Conservation (phyloP, 306 rosid genomes). For the Castanea sativa region DNA sequence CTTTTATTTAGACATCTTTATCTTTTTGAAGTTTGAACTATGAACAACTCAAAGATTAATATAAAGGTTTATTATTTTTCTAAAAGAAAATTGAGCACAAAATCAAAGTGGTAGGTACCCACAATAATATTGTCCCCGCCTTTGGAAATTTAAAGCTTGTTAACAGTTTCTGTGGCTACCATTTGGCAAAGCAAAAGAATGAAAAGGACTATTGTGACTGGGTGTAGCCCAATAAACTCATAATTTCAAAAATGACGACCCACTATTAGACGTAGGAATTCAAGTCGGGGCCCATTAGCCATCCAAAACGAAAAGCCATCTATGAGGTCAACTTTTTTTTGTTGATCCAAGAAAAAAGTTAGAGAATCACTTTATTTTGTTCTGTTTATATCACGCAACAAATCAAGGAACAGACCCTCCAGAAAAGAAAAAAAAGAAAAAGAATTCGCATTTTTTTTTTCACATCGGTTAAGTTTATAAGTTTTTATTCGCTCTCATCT, state of each 20-base stretch:
- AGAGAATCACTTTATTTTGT: neutral
- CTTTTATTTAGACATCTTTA: no score
- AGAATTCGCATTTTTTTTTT: no score
- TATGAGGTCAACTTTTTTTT: neutral
- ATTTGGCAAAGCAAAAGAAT: neutral
- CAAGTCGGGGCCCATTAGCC: neutral
- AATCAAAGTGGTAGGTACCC: neutral
- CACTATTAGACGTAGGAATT: neutral
- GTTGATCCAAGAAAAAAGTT: neutral
- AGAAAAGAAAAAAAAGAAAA: no score
- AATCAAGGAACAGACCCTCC: neutral
- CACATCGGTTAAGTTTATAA: no score
- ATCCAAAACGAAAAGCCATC: neutral
- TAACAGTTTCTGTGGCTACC: neutral
- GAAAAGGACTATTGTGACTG: neutral
- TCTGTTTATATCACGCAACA: neutral
- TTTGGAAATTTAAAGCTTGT: neutral
- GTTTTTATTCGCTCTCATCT: no score
- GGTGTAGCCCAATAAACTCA: neutral
- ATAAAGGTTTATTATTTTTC: neutral
- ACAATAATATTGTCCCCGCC: neutral
- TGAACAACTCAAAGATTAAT: neutral
- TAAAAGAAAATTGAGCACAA: neutral
- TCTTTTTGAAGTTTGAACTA: neutral
- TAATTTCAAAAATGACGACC: constrained; percentile 21